phyloP scores from a whole-genome alignment of 1,284 basidiomycete species.

The Apiotrichum laibachii region DNA sequence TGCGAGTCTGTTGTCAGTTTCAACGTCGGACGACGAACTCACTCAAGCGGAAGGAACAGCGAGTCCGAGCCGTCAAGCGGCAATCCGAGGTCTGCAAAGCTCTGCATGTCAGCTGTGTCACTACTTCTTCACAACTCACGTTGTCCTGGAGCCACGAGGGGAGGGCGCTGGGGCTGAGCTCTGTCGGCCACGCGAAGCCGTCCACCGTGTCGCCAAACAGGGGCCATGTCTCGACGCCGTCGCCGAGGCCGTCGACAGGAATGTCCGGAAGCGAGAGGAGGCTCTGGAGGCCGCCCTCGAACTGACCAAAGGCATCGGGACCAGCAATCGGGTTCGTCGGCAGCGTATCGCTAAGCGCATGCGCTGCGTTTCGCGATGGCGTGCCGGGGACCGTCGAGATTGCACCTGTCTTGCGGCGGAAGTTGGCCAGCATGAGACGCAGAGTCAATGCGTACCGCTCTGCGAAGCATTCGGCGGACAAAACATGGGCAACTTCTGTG shows the following conservation, averaged over 20 bases:
- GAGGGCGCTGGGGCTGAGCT: constrained; percentile 51
- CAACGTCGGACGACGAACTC: constrained; percentile 12
- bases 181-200: constrained; percentile 70
- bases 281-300: constrained; percentile 41
- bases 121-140: constrained; percentile 55
- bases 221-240: constrained; percentile 18
- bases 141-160: constrained; percentile 58
- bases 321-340: constrained; percentile 29
- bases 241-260: constrained; percentile 16
- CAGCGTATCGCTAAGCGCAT: neutral
- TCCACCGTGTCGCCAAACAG: constrained; percentile 21
- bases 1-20: constrained; percentile 34
- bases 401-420: constrained; percentile 77
- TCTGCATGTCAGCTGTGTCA: constrained; percentile 56
- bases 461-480: constrained; percentile 49
- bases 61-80: constrained; percentile 86
- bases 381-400: constrained; percentile 58
- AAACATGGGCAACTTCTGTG: constrained; percentile 43
- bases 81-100: constrained; percentile 76
- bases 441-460: constrained; percentile 76
- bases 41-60: constrained; percentile 66
- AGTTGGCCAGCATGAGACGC: constrained; percentile 83
- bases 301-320: constrained; percentile 18
- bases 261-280: constrained; percentile 38
- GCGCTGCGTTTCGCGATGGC: constrained; percentile 52